Conservation (phyloP, 1,139 yeast genomes). For the Waltiozyma sp. region DNA sequence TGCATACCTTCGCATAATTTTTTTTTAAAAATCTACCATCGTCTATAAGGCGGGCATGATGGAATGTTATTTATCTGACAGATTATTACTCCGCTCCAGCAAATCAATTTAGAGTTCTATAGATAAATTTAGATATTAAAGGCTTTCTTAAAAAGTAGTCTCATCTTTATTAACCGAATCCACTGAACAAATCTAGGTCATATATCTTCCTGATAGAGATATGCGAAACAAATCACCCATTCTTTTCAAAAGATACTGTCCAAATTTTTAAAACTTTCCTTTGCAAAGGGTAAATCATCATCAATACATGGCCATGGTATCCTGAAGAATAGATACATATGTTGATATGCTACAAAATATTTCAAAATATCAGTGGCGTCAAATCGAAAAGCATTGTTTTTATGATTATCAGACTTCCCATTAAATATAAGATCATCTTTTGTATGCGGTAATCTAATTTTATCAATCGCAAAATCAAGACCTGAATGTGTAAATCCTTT, state of each 20-base stretch:
- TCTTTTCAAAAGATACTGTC: not conserved
- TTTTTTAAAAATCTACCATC: too few species aligned
- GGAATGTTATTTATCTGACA: too few species aligned
- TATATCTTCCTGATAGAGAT: too few species aligned
- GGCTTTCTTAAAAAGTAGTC: too few species aligned
- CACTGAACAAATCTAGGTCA: too few species aligned
- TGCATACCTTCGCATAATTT: too few species aligned
- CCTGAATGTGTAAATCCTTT: constrained; percentile 37
- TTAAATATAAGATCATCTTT: constrained; percentile 26
- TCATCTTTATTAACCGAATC: too few species aligned
- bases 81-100: too few species aligned
- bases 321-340: constrained; percentile 10
- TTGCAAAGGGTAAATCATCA: not conserved
- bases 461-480: constrained; percentile 34
- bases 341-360: constrained; percentile 9
- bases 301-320: constrained; percentile 14
- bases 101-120: too few species aligned
- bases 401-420: constrained; percentile 17
- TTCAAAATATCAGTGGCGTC: constrained; percentile 4
- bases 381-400: constrained; percentile 4
- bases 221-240: too few species aligned
- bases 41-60: too few species aligned
- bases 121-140: too few species aligned
- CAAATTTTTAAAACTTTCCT: not conserved
- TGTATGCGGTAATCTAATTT: constrained; percentile 35